Base-by-base conservation (phyloP, 257 asterid genomes). In the Linderniella brevidens region DNA sequence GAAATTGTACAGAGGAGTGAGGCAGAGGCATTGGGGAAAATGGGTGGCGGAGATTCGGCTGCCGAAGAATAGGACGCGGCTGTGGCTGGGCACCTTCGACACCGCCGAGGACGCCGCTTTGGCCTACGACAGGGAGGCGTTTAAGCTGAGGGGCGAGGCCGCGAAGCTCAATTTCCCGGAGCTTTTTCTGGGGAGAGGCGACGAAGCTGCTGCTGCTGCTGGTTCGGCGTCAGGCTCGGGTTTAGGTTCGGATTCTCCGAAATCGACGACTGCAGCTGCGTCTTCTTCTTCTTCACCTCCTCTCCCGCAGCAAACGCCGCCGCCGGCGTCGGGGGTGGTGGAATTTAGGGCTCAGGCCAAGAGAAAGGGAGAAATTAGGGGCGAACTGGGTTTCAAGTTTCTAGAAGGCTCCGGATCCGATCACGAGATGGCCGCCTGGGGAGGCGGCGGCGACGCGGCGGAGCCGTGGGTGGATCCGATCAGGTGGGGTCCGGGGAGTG, bases 21-120 rank as follows among this genome's bases (percentile, higher is more conserved):
- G 83, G 50, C 83, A 75, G 29, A 65, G 79, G 17, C 76, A 71
- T 1, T 62, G 73, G 76, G 83, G 83, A 1, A 75, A 75, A 63
- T 74, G 82, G 82, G 82, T 74, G 4, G 73, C 78, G 0, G 78
- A 74, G 48, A 74, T 74, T 38, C 70, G 82, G 8, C 73, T 75
- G 14, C 83, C 83, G 8, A 60, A 69, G 5, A 53, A 68, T 6
- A 51, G 83, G 37, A 71, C 62, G 1, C 60, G 79, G 0, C 74
- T 71, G 10, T 75, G 83, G 83, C 45, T 75, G 17, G 82, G 82
- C 56, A 70, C 82, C 0, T 74, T 74, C 16, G 51, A 50, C 18
- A 64, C 37, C 0, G 52, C 78, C 0, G 78, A 75, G 17, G 75
- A 71, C 35, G 79, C 76, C 1, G 76, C 79, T 19, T 19, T 75